Base-by-base conservation (phyloP, 2,329 filamentous ascomycete species). In the Venturia oleaginea region DNA sequence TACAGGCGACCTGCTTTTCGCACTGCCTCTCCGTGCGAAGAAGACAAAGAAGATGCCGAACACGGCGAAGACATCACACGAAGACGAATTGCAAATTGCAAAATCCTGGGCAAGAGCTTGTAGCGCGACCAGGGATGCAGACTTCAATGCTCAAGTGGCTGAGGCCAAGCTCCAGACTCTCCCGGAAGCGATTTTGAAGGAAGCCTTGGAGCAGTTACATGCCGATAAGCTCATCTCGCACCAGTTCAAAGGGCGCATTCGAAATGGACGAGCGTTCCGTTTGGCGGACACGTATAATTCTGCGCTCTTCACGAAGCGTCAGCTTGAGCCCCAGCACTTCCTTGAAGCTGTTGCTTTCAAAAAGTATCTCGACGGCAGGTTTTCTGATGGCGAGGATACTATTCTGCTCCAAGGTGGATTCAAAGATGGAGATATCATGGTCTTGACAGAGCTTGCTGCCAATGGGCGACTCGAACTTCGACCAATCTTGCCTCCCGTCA, bases 31-130 rank as follows among this genome's bases (percentile, higher is more conserved):
- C 10, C 34, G 51, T 37, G 5, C 30, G 42, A 42, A 60, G 19
- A 22, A 34, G 8, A 27, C 46, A 37, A 46, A n/a, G 15, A 40
- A 62, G 42, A 7, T 17, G 8, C 42, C 61, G 19, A 22, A 3
- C 5, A n/a, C 32, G n/a, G 17, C 27, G 8, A 57, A n/a, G 17
- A 57, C 30, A n/a, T 2, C 27, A 34, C 17, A 30, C 17, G 46
- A 38, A 17, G 10, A 46, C 5, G 55, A 64, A 24, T 67, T 78
- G 3, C 73, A 76, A 4, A 69, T 74, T 8, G 77, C 75, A 43
- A 80, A 78, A 69, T 75, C 75, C n/a, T 81, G 77, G 77, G 74
- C 80, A 57, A 76, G 79, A 15, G 77, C 80, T 24, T 80, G 80
- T 48, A 69, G 80, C 34, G 70, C 79, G 40, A 78, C 79, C 0